These are phyloP conservation scores for Leccinum longicurvipes DNA, from an alignment of 768 basidiomycete genomes.

Conservation along the genomic window DNA sequence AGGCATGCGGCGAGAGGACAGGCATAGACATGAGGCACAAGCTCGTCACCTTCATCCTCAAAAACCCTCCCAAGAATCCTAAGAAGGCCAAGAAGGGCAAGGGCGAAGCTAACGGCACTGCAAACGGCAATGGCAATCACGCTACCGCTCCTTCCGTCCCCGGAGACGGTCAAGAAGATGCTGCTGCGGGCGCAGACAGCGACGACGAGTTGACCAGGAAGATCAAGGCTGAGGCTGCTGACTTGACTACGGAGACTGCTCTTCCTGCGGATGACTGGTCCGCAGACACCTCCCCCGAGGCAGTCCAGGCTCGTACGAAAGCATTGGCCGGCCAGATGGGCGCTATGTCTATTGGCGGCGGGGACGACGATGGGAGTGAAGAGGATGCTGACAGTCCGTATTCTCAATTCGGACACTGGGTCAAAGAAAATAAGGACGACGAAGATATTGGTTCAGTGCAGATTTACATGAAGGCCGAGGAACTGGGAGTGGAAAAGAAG, in stretches of 20 bases:
- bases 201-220: slow-evolving; percentile 88
- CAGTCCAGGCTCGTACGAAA: slow-evolving; percentile 79
- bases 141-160: slow-evolving; percentile 37
- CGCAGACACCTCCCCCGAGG: slow-evolving; percentile 86
- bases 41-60: slow-evolving; percentile 92
- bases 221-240: slow-evolving; percentile 87
- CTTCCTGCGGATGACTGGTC: slow-evolving; percentile 82
- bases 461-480: slow-evolving; percentile 86
- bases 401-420: slow-evolving; percentile 77
- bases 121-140: slow-evolving; percentile 46
- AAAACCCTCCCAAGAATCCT: slow-evolving; percentile 91
- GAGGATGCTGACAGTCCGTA: slow-evolving; percentile 88
- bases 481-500: slow-evolving; percentile 90
- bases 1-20: slow-evolving; percentile 94
- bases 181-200: slow-evolving; percentile 58
- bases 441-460: slow-evolving; percentile 44
- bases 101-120: slow-evolving; percentile 54
- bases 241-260: slow-evolving; percentile 59
- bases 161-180: slow-evolving; percentile 41
- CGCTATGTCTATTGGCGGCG: slow-evolving; percentile 44
- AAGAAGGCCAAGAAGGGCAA: slow-evolving; percentile 60
- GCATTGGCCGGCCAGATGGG: slow-evolving; percentile 62
- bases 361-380: slow-evolving; percentile 85
- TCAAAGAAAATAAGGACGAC: slow-evolving; percentile 62
- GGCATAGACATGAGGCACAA: slow-evolving; percentile 96